Conservation (phyloP, 345 rosid genomes). For the Arabis alpina region DNA sequence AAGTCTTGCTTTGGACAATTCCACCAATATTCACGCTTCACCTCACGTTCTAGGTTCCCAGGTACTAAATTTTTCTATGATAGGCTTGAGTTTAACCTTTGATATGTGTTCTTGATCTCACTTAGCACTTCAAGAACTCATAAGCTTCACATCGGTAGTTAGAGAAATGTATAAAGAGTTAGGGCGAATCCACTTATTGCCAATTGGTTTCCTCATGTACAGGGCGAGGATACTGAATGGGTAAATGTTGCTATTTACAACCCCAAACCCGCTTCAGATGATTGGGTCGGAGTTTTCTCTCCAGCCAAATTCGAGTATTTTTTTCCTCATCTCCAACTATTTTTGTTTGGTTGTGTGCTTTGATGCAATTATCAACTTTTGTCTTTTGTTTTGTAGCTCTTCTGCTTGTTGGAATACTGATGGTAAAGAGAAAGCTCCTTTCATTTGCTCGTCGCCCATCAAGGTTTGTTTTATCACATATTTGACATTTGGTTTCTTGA, state of each 20-base stretch:
- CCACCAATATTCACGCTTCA: slow-evolving; percentile 52
- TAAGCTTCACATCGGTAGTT: too few relatives aligned
- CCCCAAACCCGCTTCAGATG: slow-evolving; percentile 55
- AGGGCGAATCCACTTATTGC: too few relatives aligned
- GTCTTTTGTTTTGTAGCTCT: slow-evolving; percentile 43
- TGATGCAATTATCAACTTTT: slow-evolving; percentile 4
- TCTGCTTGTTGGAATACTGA: slow-evolving; percentile 53
- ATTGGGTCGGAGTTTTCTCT: slow-evolving; percentile 93
- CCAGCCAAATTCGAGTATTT: slow-evolving; percentile 81
- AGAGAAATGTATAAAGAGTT: too few relatives aligned
- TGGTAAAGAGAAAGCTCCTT: slow-evolving; percentile 60
- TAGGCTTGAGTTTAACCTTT: too few relatives aligned
- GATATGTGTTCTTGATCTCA: too few relatives aligned
- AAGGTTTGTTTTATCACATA: slow-evolving; percentile 54
- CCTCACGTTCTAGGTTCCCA: slow-evolving; percentile 60
- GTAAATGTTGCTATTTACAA: slow-evolving; percentile 54
- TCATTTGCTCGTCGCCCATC: slow-evolving; percentile 81
- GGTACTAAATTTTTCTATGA: slow-evolving; percentile 1
- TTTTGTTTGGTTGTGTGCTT: neutral
- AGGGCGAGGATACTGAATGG: slow-evolving; percentile 90
- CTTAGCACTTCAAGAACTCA: too few relatives aligned
- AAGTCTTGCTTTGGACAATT: slow-evolving; percentile 45
- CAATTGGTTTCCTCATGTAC: too few relatives aligned
- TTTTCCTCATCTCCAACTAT: neutral
- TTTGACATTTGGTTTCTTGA: neutral